Conservation (phyloP, 1,139 yeast species). For the Pichia sp. region DNA sequence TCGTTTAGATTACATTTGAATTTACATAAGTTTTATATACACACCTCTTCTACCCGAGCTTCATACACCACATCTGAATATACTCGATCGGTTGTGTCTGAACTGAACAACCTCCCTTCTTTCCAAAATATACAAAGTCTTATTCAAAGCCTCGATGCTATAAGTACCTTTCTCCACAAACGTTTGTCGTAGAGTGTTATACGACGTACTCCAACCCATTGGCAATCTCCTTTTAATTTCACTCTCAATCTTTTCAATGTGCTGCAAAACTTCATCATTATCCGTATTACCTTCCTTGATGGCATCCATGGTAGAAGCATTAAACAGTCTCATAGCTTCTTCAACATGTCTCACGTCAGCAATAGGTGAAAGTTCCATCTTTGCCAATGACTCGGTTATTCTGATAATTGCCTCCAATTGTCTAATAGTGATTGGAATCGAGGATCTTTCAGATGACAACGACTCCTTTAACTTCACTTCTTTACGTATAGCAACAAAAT, state of each 20-base stretch:
- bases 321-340: slow-evolving; percentile 90
- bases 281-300: slow-evolving; percentile 54
- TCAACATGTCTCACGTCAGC: slow-evolving; percentile 90
- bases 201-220: slow-evolving; percentile 94
- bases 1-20: not conserved
- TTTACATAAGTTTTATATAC: not conserved
- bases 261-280: slow-evolving; percentile 49
- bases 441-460: slow-evolving; percentile 81
- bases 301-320: slow-evolving; percentile 97
- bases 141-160: slow-evolving; percentile 71
- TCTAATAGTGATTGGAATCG: slow-evolving; percentile 96
- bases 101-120: slow-evolving; percentile 82
- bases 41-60: not conserved
- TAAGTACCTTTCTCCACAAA: slow-evolving; percentile 64
- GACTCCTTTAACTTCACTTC: slow-evolving; percentile 78
- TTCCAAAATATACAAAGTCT: slow-evolving; percentile 76
- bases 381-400: slow-evolving; percentile 91
- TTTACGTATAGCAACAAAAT: slow-evolving; percentile 86
- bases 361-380: slow-evolving; percentile 73
- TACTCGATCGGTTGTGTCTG: slow-evolving; percentile 82
- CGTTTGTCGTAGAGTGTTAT: slow-evolving; percentile 76
- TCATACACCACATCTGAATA: slow-evolving; percentile 70
- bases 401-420: slow-evolving; percentile 97
- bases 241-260: slow-evolving; percentile 73
- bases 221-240: slow-evolving; percentile 89